Percentiles rank a stretch among this genome's conserved stretches.
These are phyloP conservation scores for Tolypocladium tropicale DNA, from an alignment of 2,329 filamentous ascomycete genomes.

Conservation along the genomic window DNA sequence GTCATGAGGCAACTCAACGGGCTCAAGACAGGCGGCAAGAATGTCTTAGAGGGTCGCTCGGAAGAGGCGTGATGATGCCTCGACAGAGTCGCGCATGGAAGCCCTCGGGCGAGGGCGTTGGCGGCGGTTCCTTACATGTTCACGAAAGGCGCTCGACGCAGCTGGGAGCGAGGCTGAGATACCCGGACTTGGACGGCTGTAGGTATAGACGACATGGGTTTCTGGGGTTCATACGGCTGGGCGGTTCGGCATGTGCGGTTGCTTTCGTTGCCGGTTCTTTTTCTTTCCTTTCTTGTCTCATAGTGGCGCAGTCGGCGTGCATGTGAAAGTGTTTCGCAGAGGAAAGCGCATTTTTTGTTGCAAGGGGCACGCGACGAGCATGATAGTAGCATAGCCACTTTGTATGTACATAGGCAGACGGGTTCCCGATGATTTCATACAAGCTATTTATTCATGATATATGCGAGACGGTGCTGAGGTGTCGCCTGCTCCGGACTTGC, in stretches of 20 bases:
- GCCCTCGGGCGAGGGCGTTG: not conserved
- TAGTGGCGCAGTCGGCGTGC: not conserved
- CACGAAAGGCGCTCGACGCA: not conserved
- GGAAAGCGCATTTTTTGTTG: not conserved
- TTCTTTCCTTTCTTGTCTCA: constrained; percentile 4
- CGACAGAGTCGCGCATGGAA: not conserved
- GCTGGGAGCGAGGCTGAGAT: constrained; percentile 17
- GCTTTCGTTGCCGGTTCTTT: constrained; percentile 7
- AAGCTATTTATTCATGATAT: not conserved
- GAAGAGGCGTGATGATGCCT: not conserved
- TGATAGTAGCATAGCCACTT: not conserved
- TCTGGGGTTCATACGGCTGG: constrained; percentile 11
- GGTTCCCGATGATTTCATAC: not conserved
- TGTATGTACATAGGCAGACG: not conserved
- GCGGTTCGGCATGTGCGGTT: constrained; percentile 8
- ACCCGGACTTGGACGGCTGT: constrained; percentile 17
- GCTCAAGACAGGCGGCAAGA: constrained; percentile 25
- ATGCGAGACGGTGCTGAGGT: not conserved
- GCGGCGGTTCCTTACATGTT: not conserved
- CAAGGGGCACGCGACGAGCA: not conserved
- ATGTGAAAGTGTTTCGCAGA: not conserved
- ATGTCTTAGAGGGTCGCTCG: not conserved
- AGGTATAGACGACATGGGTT: constrained; percentile 24
- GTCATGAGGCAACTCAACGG: constrained; percentile 44
- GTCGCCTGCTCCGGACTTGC: no score